Evolutionary conservation across 345 rosid species (phyloP).

Genomic region (Erodium maritimum): DNA sequence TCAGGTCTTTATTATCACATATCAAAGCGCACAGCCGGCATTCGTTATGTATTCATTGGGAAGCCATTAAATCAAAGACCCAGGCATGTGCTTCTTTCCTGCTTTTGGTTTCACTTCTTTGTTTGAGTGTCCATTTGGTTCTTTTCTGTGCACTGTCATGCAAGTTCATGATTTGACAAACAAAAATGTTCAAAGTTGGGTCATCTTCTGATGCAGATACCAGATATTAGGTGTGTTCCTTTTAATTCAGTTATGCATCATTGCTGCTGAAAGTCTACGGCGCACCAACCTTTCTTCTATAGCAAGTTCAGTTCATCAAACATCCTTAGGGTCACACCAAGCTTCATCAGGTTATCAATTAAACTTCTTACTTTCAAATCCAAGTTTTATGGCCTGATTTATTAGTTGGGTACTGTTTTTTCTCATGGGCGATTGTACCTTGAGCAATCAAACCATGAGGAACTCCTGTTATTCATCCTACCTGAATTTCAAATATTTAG

Average conservation of each 20-base stretch:
- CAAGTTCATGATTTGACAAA: not conserved
- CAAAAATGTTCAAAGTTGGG: conserved; percentile 11
- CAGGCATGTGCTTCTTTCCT: conserved; percentile 28
- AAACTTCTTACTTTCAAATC: not conserved
- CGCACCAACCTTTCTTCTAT: conserved; percentile 77
- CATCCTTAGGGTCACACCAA: conserved; percentile 48
- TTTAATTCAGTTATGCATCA: conserved; percentile 75
- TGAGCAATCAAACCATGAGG: not conserved
- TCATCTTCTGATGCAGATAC: conserved; percentile 43
- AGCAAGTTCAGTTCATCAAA: conserved; percentile 64
- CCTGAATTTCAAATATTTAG: not conserved
- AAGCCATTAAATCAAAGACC: conserved; percentile 91
- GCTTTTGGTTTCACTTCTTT: conserved; percentile 4
- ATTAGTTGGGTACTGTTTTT: not conserved
- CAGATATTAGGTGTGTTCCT: conserved; percentile 88
- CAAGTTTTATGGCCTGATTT: not conserved
- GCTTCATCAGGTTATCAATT: conserved; percentile 37
- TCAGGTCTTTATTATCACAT: conserved; percentile 86
- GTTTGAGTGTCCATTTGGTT: not conserved
- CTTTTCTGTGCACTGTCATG: not conserved
- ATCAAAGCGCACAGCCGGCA: conserved; percentile 78
- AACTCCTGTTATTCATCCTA: not conserved
- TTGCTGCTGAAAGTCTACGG: conserved; percentile 80
- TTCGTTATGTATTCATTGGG: conserved; percentile 80
- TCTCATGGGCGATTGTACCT: not conserved